These are phyloP conservation scores for Eucalyptus sp. DNA, from an alignment of 345 rosid species.

Conservation along the genomic window DNA sequence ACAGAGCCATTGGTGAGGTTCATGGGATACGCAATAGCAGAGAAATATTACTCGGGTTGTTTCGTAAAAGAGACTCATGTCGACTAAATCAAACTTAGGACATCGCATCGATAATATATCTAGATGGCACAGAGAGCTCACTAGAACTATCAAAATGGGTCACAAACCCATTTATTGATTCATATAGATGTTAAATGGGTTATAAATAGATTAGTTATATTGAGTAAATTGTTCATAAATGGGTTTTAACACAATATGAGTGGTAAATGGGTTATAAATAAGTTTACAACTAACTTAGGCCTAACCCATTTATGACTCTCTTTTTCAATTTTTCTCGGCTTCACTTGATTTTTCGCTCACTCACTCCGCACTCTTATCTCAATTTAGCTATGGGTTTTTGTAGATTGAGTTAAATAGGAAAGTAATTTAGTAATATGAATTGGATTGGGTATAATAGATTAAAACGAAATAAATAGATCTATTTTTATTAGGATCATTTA, in stretches of 20 bases:
- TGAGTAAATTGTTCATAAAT: no score
- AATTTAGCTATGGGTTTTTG: background rate
- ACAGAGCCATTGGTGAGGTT: background rate
- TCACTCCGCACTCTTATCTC: background rate
- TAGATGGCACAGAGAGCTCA: background rate
- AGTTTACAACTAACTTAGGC: background rate
- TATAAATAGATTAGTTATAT: no score
- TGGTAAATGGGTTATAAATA: no score
- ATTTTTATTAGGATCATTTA: no score
- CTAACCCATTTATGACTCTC: background rate
- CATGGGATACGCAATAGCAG: background rate
- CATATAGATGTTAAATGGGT: background rate
- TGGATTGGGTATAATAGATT: rapidly evolving
- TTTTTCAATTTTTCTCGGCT: no score
- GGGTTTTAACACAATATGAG: background rate
- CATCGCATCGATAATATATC: background rate
- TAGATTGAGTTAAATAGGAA: background rate
- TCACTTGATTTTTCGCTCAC: background rate
- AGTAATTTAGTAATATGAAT: background rate
- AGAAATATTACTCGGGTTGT: background rate
- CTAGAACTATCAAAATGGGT: background rate
- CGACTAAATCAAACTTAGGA: background rate
- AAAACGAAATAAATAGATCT: no score
- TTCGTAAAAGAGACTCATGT: background rate
- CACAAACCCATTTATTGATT: background rate